phyloP scores from a whole-genome alignment of 2,329 filamentous ascomycete genomes.

The Paecilomyces niveus region DNA sequence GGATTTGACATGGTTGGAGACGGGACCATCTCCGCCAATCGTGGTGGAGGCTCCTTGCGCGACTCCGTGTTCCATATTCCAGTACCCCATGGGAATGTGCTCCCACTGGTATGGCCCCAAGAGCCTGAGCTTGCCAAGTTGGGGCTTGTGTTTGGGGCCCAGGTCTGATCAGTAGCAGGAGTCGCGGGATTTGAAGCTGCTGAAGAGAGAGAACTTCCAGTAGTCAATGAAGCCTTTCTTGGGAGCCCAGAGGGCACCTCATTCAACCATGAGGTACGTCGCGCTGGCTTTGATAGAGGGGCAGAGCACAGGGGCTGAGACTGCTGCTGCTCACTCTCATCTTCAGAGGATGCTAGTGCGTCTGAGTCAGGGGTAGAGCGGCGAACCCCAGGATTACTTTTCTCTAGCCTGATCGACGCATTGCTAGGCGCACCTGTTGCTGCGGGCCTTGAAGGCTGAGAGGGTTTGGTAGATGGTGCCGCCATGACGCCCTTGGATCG shows the following conservation, averaged over 20 bases:
- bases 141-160: conserved; percentile 32
- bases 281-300: conserved; percentile 54
- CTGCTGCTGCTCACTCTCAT: conserved; percentile 68
- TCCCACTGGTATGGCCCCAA: conserved; percentile 39
- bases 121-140: conserved; percentile 33
- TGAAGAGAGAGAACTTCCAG: conserved; percentile 68
- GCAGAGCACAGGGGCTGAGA: conserved; percentile 40
- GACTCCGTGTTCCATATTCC: conserved; percentile 74
- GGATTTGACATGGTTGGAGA: conserved; percentile 61
- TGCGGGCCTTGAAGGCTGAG: conserved; percentile 23
- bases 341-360: conserved; percentile 86
- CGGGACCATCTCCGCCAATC: conserved; percentile 65
- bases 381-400: conserved; percentile 60
- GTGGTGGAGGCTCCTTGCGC: conserved; percentile 68
- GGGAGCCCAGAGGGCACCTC: conserved; percentile 64
- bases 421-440: conserved; percentile 45
- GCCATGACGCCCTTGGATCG: conserved; percentile 33
- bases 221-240: conserved; percentile 67
- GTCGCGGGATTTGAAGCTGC: conserved; percentile 75
- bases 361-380: conserved; percentile 92
- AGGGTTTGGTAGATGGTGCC: conserved; percentile 19
- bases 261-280: conserved; percentile 79
- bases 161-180: conserved; percentile 59
- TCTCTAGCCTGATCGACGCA: conserved; percentile 64
- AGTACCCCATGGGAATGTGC: conserved; percentile 62